Evolutionary conservation across 768 basidiomycete genomes (phyloP), one percentile per base, ranked within the genome.

Genomic region (Phallus indusiatus): DNA sequence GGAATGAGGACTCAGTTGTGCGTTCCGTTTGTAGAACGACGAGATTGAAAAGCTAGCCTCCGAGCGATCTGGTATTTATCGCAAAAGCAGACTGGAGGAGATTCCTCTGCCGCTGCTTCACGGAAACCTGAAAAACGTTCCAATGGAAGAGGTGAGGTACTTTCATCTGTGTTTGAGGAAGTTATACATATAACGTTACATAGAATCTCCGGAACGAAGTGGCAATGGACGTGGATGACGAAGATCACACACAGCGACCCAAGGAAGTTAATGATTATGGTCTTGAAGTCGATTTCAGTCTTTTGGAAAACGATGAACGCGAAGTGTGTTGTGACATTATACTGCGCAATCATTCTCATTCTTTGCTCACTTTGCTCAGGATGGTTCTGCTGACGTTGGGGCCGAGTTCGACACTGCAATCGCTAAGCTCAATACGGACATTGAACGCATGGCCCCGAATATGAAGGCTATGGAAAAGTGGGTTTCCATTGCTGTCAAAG

Each of bases 401-500:
- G 78, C 83, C 17, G 81, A 87, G 61, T 78, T 93, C 28, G 92
- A 95, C 60, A 78, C 83, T 33, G 76, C 81, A 34, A 83, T 96
- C 46, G 66, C 77, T 8, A 88, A 85, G 66, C 72, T 93, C 24
- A 81, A 76, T 55, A 72, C 76, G 11, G 94, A 97, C 63, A 94
- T 97, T 54, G 92, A 94, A 65, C 80, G 83, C 54, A 90, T 98
- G 86, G 90, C 92, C 0, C 94, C 95, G 11, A 99, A 98, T 69
- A 78, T 97, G 82, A 98, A 98, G 70, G 95, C 95, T 0, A 88
- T 94, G 64, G 94, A 97, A 63, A 77, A 86, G 87, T 88, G 60
- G 18, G 84, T 67, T 14, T 59, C 20, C 16, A 21, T n/a, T 51
- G 17, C 51, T 34, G 58, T 28, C 14, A 22, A 22, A 8, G 1